Percentiles rank a stretch among this genome's conserved stretches.
Evolutionary conservation across 73 alveolate species (phyloP).

Genomic region (Paramecium caudatum): DNA sequence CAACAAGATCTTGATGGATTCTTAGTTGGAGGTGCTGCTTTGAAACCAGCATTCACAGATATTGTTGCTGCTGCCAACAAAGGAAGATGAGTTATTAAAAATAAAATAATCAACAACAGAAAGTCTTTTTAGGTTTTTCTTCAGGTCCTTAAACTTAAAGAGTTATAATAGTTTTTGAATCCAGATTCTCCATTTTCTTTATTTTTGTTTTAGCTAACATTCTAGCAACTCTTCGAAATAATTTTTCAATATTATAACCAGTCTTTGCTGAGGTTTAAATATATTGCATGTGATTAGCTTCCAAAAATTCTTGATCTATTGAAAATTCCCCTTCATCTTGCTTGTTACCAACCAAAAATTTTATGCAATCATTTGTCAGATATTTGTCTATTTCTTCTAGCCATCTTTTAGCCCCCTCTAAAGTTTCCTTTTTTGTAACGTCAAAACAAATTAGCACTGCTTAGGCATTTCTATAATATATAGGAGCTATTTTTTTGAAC

Average conservation of each 20-base stretch:
- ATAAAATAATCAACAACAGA: constrained; percentile 46
- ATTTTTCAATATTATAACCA: constrained; percentile 37
- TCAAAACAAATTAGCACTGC: constrained; percentile 91
- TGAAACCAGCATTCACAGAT: constrained; percentile 89
- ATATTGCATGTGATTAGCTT: constrained; percentile 4
- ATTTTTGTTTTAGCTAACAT: constrained; percentile 42
- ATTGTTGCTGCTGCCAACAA: constrained; percentile 81
- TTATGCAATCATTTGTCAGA: constrained; percentile 83
- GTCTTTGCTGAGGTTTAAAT: constrained; percentile 66
- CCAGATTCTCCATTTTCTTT: constrained; percentile 48
- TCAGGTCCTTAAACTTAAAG: constrained; percentile 64
- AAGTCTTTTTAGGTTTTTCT: constrained; percentile 23
- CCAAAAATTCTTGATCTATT: constrained; percentile 68
- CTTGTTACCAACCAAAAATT: constrained; percentile 92
- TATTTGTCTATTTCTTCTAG: constrained; percentile 83
- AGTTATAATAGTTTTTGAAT: constrained; percentile 36
- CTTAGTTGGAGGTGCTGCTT: constrained; percentile 98
- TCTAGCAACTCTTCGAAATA: constrained; percentile 67
- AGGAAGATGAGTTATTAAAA: background rate
- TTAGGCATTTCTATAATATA: constrained; percentile 91
- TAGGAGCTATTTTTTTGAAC: constrained; percentile 84
- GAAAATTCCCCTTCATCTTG: constrained; percentile 85
- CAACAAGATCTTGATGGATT: constrained; percentile 97
- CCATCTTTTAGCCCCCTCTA: constrained; percentile 88
- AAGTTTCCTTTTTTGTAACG: constrained; percentile 80